A percentile compares a stretch with the other conserved stretches of the same genome.
Evolutionary conservation across 495 filamentous ascomycete species (phyloP).

Genomic region (Tuber melanosporum): DNA sequence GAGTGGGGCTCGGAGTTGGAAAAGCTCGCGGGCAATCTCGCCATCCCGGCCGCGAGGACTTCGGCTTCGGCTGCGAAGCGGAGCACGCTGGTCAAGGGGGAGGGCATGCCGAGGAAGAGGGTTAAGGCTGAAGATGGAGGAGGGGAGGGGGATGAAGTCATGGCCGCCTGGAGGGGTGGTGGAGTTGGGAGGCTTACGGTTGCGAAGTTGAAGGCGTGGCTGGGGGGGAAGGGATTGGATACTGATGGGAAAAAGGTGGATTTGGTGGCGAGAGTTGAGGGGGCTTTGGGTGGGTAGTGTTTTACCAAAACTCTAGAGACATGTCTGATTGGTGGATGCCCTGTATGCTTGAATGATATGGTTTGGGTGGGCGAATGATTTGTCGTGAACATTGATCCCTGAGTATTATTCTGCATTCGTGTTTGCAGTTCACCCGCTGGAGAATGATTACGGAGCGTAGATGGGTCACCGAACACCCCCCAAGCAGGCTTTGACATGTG

Average conservation of each 20-base stretch:
- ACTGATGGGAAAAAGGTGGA: conserved; percentile 69
- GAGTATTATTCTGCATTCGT: not conserved
- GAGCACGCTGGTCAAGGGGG: conserved; percentile 44
- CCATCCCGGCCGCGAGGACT: not conserved
- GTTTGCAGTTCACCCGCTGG: not conserved
- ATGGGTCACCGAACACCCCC: not conserved
- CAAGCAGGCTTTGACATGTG: not conserved
- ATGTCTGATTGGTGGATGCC: not conserved
- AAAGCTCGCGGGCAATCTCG: conserved; percentile 39
- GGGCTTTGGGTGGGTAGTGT: conserved; percentile 60
- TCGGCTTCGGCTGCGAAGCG: conserved; percentile 31
- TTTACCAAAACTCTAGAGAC: not conserved
- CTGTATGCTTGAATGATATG: not conserved
- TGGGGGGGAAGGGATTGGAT: conserved; percentile 56
- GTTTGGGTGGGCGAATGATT: not conserved
- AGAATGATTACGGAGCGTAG: not conserved
- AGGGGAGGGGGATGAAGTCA: conserved; percentile 53
- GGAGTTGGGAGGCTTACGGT: conserved; percentile 54
- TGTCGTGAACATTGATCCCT: not conserved
- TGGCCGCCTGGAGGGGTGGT: conserved; percentile 53
- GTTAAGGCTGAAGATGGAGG: conserved; percentile 45
- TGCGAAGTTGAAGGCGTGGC: conserved; percentile 60
- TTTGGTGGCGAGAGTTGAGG: conserved; percentile 69
- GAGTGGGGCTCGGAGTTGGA: conserved; percentile 69
- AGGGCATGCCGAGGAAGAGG: conserved; percentile 47